Percentiles rank a stretch among this genome's conserved stretches.
Conservation (phyloP, 2,329 filamentous ascomycete genomes). For the Capronia americana region DNA sequence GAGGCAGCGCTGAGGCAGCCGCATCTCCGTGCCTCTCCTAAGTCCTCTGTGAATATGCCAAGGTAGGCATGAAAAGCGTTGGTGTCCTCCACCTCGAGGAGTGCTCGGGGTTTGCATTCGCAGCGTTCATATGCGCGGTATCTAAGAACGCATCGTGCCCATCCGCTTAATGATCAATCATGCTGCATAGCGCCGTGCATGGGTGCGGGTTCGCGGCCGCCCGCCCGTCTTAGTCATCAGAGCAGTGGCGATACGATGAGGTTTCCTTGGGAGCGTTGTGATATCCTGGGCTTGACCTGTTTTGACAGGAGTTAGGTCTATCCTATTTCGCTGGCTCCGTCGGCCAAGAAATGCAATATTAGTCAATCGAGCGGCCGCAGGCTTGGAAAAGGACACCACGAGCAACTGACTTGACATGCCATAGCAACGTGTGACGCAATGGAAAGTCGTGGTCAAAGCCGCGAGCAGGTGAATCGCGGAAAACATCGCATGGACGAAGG, state of each 20-base stretch:
- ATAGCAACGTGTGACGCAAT: not conserved
- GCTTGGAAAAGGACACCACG: not conserved
- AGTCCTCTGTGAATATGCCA: not conserved
- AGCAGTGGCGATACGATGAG: not conserved
- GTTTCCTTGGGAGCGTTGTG: not conserved
- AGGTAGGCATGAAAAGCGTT: not conserved
- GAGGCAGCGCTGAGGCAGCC: not conserved
- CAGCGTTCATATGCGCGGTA: not conserved
- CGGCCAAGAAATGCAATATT: not conserved
- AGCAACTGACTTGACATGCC: not conserved
- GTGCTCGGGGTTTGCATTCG: not conserved
- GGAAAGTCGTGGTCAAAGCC: not conserved
- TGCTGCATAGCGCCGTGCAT: not conserved
- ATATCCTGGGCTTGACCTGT: not conserved
- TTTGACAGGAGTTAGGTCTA: conserved; percentile 10
- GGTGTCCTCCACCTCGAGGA: not conserved
- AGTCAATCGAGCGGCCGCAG: not conserved
- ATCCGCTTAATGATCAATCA: not conserved
- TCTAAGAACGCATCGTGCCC: not conserved
- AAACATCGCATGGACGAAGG: not conserved
- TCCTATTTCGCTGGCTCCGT: not conserved
- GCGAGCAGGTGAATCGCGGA: not conserved
- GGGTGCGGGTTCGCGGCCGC: not conserved
- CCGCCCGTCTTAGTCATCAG: not conserved
- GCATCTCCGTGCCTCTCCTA: not conserved